Evolutionary conservation across 345 rosid species (phyloP).

Genomic region (Eucalyptus leucophloia): DNA sequence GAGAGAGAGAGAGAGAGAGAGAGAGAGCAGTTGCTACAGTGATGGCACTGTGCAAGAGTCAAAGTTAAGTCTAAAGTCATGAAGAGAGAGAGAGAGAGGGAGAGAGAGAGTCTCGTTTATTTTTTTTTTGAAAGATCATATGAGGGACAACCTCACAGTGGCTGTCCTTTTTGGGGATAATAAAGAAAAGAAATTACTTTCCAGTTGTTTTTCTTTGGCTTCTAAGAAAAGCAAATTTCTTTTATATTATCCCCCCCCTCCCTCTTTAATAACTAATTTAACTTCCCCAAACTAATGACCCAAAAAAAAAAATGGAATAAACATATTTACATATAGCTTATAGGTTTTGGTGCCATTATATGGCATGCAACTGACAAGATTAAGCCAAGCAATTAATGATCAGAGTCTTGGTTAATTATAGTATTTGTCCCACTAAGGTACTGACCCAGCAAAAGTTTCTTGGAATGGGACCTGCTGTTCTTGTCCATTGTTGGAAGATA

Average conservation of each 20-base stretch:
- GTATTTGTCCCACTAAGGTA: not conserved
- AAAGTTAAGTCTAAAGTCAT: not conserved
- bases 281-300: not conserved
- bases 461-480: not conserved
- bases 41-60: not conserved
- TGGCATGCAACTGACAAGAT: not conserved
- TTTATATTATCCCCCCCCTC: not conserved
- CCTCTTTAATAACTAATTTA: not conserved
- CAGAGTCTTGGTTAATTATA: not conserved
- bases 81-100: not conserved
- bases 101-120: not conserved
- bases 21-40: not conserved
- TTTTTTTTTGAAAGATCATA: not conserved
- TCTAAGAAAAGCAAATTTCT: not conserved
- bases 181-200: not conserved
- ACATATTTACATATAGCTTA: not conserved
- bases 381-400: not conserved
- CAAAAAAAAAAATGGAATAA: not conserved
- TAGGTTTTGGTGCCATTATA: not conserved
- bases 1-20: too few species aligned
- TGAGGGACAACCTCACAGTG: not conserved
- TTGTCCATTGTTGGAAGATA: not conserved
- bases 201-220: conserved; percentile 3
- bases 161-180: not conserved
- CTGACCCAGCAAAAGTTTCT: not conserved